Evolutionary conservation across 1,284 basidiomycete species (phyloP).

Genomic region (Ustilago esculenta): DNA sequence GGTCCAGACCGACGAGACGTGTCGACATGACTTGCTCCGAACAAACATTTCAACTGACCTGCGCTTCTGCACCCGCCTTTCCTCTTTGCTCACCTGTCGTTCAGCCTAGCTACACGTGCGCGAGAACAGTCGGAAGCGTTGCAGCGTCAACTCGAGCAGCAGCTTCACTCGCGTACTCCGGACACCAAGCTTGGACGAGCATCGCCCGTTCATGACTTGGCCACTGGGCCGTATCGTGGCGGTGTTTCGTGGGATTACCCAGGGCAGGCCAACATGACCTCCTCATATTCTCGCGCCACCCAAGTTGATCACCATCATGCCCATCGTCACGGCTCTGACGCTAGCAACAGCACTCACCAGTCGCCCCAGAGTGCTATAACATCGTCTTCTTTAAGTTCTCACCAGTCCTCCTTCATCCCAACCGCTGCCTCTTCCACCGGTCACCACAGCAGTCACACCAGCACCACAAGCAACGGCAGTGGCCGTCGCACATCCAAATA

Average conservation of each 20-base stretch:
- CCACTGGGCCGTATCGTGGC: conserved; percentile 8
- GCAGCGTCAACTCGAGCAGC: conserved; percentile 28
- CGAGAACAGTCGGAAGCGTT: conserved; percentile 37
- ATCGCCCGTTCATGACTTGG: conserved; percentile 15
- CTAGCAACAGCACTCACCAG: conserved; percentile 33
- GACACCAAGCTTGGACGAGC: conserved; percentile 18
- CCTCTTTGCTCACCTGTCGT: not conserved
- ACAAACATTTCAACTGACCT: not conserved
- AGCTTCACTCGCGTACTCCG: not conserved
- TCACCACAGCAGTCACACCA: conserved; percentile 14
- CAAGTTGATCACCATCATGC: conserved; percentile 4
- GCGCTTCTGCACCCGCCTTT: not conserved
- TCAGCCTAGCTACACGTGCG: conserved; percentile 39
- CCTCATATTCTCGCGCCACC: conserved; percentile 2
- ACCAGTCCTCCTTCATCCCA: conserved; percentile 21
- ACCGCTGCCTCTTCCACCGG: conserved; percentile 24
- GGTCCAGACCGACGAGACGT: not conserved
- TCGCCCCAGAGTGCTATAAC: conserved; percentile 32
- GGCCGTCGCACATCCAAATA: conserved; percentile 41
- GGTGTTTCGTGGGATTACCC: conserved; percentile 18
- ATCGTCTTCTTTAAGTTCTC: conserved; percentile 21
- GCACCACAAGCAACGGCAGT: conserved; percentile 23
- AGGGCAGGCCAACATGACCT: conserved; percentile 1
- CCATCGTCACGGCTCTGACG: conserved; percentile 34
- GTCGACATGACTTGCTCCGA: not conserved